These are phyloP conservation scores for Aurantiochytrium sp. DNA, from an alignment of 108 stramenopile genomes.

Conservation along the genomic window DNA sequence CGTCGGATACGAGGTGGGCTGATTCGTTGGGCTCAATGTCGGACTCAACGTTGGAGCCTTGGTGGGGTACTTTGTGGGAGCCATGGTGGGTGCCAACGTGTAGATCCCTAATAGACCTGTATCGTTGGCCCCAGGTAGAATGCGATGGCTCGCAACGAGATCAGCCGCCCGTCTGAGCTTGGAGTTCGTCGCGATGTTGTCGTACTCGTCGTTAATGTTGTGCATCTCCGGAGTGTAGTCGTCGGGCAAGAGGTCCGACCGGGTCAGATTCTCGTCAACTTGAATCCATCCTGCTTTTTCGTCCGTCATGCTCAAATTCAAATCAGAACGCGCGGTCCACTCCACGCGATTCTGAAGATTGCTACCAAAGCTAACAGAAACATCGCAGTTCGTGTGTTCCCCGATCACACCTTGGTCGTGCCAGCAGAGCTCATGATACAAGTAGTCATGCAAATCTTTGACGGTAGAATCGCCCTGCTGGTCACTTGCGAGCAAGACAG, in stretches of 20 bases:
- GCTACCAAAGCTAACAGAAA: background rate
- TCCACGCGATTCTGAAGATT: background rate
- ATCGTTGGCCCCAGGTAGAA: too few species aligned
- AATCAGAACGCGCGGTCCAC: background rate
- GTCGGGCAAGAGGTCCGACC: background rate
- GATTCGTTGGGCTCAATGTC: too few species aligned
- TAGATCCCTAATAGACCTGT: too few species aligned
- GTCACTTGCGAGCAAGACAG: background rate
- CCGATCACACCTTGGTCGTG: background rate
- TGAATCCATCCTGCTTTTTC: background rate
- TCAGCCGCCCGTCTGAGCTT: background rate
- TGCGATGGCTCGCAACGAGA: too few species aligned
- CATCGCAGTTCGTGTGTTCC: background rate
- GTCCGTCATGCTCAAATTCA: background rate
- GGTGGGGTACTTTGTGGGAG: too few species aligned
- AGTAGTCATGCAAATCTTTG: background rate
- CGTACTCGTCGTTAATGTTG: background rate
- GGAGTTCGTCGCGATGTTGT: background rate
- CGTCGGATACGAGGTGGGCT: too few species aligned
- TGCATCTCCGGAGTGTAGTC: background rate
- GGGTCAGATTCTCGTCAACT: background rate
- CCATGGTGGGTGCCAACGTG: too few species aligned
- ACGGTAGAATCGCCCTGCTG: background rate
- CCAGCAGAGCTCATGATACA: background rate
- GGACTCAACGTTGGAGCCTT: too few species aligned